Percentiles rank a stretch among this genome's conserved stretches.
These are phyloP conservation scores for Chrysoporthe puriensis DNA, from an alignment of 2,329 filamentous ascomycete genomes.

Conservation along the genomic window DNA sequence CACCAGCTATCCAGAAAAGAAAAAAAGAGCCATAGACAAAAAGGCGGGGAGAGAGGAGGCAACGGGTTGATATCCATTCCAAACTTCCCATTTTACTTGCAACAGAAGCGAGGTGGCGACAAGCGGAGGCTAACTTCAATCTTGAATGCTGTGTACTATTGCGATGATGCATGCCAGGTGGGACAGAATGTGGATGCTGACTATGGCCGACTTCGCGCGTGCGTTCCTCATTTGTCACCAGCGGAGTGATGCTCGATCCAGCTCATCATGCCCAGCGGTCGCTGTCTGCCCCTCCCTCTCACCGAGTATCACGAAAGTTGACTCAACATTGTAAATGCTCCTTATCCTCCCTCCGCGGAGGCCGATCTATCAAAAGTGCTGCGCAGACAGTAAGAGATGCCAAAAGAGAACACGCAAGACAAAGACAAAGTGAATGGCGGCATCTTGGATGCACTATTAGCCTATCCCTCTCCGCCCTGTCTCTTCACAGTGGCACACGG, in stretches of 20 bases:
- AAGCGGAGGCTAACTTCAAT: constrained; percentile 3
- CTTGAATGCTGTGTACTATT: constrained; percentile 12
- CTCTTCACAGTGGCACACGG: neutral
- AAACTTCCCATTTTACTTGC: constrained; percentile 7
- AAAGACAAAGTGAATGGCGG: neutral
- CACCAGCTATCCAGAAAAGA: constrained; percentile 9
- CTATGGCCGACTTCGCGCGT: neutral
- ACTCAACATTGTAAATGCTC: neutral
- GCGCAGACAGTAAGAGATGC: neutral
- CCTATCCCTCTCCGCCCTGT: neutral
- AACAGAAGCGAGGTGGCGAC: constrained; percentile 13
- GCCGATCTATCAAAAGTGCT: neutral
- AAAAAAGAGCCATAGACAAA: constrained; percentile 21
- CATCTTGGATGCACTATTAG: neutral
- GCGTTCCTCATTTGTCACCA: neutral
- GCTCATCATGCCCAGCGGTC: neutral
- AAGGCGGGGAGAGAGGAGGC: constrained; percentile 3
- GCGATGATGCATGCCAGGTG: neutral
- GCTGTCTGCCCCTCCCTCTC: neutral
- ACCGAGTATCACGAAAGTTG: too few relatives aligned
- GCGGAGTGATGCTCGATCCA: neutral
- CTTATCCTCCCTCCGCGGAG: neutral
- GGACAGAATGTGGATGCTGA: neutral
- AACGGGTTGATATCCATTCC: constrained; percentile 22
- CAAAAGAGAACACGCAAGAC: neutral